These are phyloP conservation scores for Leccinum fibrillosum DNA, from an alignment of 768 basidiomycete species.

Conservation along the genomic window DNA sequence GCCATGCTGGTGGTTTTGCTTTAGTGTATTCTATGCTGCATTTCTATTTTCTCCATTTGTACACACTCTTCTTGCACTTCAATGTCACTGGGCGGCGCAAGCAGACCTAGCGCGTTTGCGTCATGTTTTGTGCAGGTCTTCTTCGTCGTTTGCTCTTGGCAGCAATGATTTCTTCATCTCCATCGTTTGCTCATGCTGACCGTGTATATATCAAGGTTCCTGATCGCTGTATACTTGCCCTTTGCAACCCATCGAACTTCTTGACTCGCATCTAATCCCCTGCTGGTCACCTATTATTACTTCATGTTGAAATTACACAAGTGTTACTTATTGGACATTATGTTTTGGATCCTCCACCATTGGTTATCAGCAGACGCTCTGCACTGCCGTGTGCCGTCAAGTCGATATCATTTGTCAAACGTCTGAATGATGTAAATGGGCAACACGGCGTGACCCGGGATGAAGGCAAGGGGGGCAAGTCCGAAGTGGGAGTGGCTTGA, in stretches of 20 bases:
- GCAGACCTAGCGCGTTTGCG: constrained; percentile 23
- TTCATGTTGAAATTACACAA: constrained; percentile 13
- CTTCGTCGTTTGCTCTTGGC: constrained; percentile 5
- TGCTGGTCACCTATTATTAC: constrained; percentile 19
- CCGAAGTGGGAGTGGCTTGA: too few relatives aligned
- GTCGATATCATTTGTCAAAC: too few relatives aligned
- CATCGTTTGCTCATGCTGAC: constrained; percentile 23
- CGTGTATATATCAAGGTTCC: constrained; percentile 30
- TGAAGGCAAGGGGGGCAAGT: too few relatives aligned
- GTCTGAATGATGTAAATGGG: too few relatives aligned
- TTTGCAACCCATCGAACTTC: constrained; percentile 9
- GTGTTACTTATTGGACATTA: constrained; percentile 9
- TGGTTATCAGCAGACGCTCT: background rate
- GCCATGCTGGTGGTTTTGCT: constrained; percentile 35
- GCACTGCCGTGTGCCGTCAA: too few relatives aligned
- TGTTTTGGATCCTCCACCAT: background rate
- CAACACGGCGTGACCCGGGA: too few relatives aligned
- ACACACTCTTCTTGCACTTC: constrained; percentile 39
- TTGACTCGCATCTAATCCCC: constrained; percentile 32
- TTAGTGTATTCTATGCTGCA: constrained; percentile 40
- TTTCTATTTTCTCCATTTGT: constrained; percentile 43
- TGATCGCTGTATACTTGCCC: constrained; percentile 27
- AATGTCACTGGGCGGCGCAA: constrained; percentile 27
- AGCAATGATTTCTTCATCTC: constrained; percentile 1
- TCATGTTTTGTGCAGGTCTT: constrained; percentile 3